phyloP scores from a whole-genome alignment of 441 rosid genomes.

The Populus hybrid region DNA sequence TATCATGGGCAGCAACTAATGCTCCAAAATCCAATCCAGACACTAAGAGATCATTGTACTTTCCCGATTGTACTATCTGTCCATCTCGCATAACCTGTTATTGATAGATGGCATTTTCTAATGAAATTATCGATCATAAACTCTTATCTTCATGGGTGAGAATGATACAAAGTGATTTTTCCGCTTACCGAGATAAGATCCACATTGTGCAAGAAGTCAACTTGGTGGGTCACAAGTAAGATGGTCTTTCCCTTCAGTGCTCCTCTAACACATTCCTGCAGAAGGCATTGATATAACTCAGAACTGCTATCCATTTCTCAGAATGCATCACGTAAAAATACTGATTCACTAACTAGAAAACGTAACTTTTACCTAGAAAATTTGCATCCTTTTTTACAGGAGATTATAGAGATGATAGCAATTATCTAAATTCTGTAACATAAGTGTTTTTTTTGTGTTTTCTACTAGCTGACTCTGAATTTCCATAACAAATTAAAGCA shows the following conservation, averaged over 20 bases:
- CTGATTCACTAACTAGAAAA: not conserved
- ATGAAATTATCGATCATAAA: not conserved
- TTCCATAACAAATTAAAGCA: not conserved
- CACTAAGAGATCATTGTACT: constrained; percentile 50
- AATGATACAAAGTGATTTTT: not conserved
- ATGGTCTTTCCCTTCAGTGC: constrained; percentile 77
- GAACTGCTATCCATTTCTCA: not conserved
- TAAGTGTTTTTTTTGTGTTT: not conserved
- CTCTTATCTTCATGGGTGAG: not conserved
- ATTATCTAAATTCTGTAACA: not conserved
- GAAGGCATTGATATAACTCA: not conserved
- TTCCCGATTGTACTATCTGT: constrained; percentile 85
- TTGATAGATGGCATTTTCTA: constrained; percentile 3
- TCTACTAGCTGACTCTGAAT: not conserved
- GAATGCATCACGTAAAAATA: not conserved
- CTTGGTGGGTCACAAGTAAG: constrained; percentile 91
- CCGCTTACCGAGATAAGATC: constrained; percentile 68
- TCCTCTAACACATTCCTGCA: constrained; percentile 84
- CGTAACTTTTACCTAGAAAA: not conserved
- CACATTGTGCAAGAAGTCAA: constrained; percentile 85
- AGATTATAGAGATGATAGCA: not conserved
- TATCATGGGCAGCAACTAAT: constrained; percentile 81
- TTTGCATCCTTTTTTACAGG: not conserved
- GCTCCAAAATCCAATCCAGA: constrained; percentile 71
- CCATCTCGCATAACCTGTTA: constrained; percentile 86